Base-by-base conservation (phyloP, 2,329 filamentous ascomycete genomes). In the Venturia effusa region DNA sequence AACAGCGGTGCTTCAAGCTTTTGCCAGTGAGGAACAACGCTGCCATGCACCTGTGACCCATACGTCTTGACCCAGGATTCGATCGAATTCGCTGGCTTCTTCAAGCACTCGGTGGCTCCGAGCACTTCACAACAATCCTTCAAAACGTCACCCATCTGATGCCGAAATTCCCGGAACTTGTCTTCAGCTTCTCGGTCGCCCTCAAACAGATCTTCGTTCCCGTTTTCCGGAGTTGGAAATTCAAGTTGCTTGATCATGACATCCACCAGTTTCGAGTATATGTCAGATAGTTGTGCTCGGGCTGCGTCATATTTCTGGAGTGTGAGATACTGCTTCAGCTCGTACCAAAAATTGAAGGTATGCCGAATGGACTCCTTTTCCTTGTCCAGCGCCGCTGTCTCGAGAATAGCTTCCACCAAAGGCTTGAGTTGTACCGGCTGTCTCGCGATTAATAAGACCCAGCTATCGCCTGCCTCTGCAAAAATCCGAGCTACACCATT, bases 321-420 rank as follows among this genome's bases (percentile, higher is more conserved):
- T 1, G 92, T 92, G 59, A 99, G 81, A 73, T 96, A 97, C 74
- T 97, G 92, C 80, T 99, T 99, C 59, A 99, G 83, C 73, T 99
- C 94, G 73, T 95, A 97, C 94, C 94, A 99, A 78, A 99, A 97
- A 68, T 86, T 86, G 76, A 99, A 99, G 0, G 95, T 99, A 70
- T 94, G 86, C 63, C 91, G 90, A 67, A 99, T 92, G 4, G 92
- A 91, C 68, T 99, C 94, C 66, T 89, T 86, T 63, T 97, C 93
- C 73, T 86, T 87, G 74, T 99, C 94, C 68, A 89, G 84, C 13
- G 88, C 85, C 66, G 90, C 92, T 71, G 92, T 96, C 77, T 97
- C 92, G n/a, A 97, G 82, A 19, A 99, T 86, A 7, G 89, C 86
- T 70, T 97, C 92, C 13, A 99, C 93, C 5, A 99, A 81, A 13